Base-by-base conservation (phyloP, 2,329 filamentous ascomycete genomes). In the Paecilomyces niveus region DNA sequence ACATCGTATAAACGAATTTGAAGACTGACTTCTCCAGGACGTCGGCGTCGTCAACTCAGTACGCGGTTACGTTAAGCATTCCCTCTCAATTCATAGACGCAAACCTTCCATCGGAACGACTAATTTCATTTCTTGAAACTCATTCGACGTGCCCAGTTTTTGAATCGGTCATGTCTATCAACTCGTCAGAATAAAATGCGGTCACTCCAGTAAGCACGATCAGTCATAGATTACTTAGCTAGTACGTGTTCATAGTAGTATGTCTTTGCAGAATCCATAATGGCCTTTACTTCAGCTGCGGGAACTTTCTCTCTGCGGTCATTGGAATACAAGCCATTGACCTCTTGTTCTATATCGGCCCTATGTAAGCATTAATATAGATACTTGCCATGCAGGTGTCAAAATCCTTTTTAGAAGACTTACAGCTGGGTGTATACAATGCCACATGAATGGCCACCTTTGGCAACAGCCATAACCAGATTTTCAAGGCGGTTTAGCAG, bases 361-460 rank as follows among this genome's bases (percentile, higher is more conserved):
- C 67, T 66, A 67, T 51, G 55, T 21, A 58, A 53, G 10, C 2
- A 55, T 13, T 29, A 9, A 22, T 1, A 9, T 29, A 4, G 6
- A 29, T 31, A 33, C 9, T 2, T 10, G 9, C 8, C 15, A 45
- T 21, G n/a, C 15, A 45, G 15, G 15, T 45, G 18, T n/a, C 13
- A n/a, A 26, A 26, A 26, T 26, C 5, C 24, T 3, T 29, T 29
- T 29, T 29, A 29, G 7, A 1, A 29, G 15, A 76, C 82, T 75
- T 68, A 84, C 78, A 88, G 66, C 61, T 89, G 86, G 2, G 86
- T 89, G 64, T 86, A 89, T 0, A 88, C 86, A 66, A 88, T 81
- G 0, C 84, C 84, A 64, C 83, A 85, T 52, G 82, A 79, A 64
- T 83, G 77, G 0, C 85, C 85, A 0, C 78, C 79, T 22, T 81